Conservation (phyloP, 2,329 filamentous ascomycete genomes). For the Monosporascus ibericus region DNA sequence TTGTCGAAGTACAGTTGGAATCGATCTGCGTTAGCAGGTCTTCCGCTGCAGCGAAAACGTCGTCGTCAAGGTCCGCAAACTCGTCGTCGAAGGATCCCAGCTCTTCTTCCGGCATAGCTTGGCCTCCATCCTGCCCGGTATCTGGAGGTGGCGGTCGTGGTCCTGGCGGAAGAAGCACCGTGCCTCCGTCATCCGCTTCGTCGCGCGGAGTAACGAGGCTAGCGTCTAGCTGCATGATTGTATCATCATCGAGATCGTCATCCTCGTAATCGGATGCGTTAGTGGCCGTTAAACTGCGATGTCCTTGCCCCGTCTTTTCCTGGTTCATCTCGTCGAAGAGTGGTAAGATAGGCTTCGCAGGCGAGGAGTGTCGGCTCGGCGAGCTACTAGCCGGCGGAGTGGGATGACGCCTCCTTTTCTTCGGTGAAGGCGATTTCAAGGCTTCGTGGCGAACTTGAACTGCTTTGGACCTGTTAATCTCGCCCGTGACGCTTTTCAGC, state of each 20-base stretch:
- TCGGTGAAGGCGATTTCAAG: constrained; percentile 38
- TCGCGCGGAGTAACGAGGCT: constrained; percentile 17
- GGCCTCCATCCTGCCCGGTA: constrained; percentile 11
- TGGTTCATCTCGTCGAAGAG: constrained; percentile 2
- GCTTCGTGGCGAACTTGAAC: constrained; percentile 23
- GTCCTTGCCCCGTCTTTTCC: constrained; percentile 1
- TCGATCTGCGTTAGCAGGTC: constrained; percentile 32
- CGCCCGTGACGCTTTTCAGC: constrained; percentile 57
- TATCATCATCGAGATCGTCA: constrained; percentile 55
- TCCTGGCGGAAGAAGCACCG: constrained; percentile 5
- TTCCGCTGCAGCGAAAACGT: constrained; percentile 46
- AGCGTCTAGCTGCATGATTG: constrained; percentile 48
- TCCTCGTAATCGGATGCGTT: constrained; percentile 46
- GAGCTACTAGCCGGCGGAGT: constrained; percentile 8
- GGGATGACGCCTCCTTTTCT: constrained; percentile 27
- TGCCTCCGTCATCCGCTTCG: constrained; percentile 15
- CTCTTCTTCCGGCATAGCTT: constrained; percentile 7
- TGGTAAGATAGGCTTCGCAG: constrained; percentile 12
- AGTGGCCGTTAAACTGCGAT: constrained; percentile 1
- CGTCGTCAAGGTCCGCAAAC: constrained; percentile 62
- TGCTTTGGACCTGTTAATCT: constrained; percentile 39
- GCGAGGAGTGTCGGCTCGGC: constrained; percentile 12
- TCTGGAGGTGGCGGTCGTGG: constrained; percentile 6
- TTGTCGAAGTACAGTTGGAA: constrained; percentile 16
- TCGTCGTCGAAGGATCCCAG: constrained; percentile 41